Base-by-base conservation (phyloP, 2,329 filamentous ascomycete species). In the Monilinia aucupariae region DNA sequence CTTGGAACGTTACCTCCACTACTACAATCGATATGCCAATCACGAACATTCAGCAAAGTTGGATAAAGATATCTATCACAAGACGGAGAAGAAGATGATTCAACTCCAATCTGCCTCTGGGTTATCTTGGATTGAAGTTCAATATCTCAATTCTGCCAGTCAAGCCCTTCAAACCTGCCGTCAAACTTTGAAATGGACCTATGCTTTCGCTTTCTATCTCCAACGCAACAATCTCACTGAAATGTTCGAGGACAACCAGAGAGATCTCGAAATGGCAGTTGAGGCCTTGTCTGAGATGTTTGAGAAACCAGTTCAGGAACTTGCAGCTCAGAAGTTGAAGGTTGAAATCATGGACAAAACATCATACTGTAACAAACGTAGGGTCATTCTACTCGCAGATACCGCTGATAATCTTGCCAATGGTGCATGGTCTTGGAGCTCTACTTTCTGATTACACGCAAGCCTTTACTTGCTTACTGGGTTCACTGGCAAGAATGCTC, bases 311-410 rank as follows among this genome's bases (percentile, higher is more conserved):
- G 91, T 93, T n/a, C 79, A 86, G 48, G 92, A 97, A 71, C 80
- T 99, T 22, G 85, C 91, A 4, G 85, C 88, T 52, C 75, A 91
- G n/a, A 96, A 96, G 76, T 81, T 97, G 64, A 97, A 97, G 79
- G 91, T 96, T 8, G 93, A 97, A 68, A 99, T 99, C 73, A 90
- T 99, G 86, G 93, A 99, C 76, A 97, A 97, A 82, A 99, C 93
- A 4, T 85, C 92, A 0, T 99, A 99, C 75, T 99, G 96, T 79
- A 96, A 90, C 76, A 93, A 94, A 76, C 84, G 94, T 61, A 84
- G 94, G 51, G 82, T 97, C 30, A 97, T 97, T 67, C 76, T 99
- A 12, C 81, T 99, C 25, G 91, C 92, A 62, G 91, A 97, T 71
- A 97, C 94, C 2, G 94, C 94, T 0, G 89, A 96, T 68, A 96